Evolutionary conservation across 371 early-diverging fungal genomes (phyloP).

Genomic region (Apophysomyces ossiformis): DNA sequence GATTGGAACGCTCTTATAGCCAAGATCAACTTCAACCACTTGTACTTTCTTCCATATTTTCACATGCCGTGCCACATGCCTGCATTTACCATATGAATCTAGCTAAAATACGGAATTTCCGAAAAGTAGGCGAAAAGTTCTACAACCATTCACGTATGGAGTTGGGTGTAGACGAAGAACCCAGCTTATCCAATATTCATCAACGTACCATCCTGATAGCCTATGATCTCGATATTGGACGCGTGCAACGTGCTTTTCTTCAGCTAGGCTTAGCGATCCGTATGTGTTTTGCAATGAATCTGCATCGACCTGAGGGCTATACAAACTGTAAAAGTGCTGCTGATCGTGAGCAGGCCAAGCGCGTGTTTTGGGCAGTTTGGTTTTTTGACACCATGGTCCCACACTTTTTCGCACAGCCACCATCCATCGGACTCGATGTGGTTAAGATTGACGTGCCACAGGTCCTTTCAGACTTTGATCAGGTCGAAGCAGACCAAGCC

Average conservation of each 20-base stretch:
- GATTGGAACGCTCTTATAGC: slow-evolving; percentile 31
- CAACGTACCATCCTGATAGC: slow-evolving; percentile 35
- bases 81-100: slow-evolving; percentile 38
- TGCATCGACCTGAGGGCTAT: slow-evolving; percentile 38
- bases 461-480: slow-evolving; percentile 25
- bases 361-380: slow-evolving; percentile 46
- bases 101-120: slow-evolving; percentile 30
- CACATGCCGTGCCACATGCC: slow-evolving; percentile 34
- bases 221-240: slow-evolving; percentile 41
- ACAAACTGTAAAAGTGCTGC: slow-evolving; percentile 19
- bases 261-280: slow-evolving; percentile 42
- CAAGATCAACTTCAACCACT: slow-evolving; percentile 28
- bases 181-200: slow-evolving; percentile 36
- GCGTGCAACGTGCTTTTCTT: slow-evolving; percentile 34
- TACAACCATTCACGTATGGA: slow-evolving; percentile 34
- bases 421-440: slow-evolving; percentile 23
- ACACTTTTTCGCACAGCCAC: slow-evolving; percentile 17
- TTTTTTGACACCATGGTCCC: slow-evolving; percentile 41
- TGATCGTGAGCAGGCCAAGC: slow-evolving; percentile 36
- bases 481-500: slow-evolving; percentile 30
- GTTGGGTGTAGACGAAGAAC: slow-evolving; percentile 29
- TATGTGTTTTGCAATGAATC: slow-evolving; percentile 38
- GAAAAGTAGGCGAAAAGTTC: slow-evolving; percentile 30
- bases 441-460: slow-evolving; percentile 26
- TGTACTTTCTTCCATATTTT: slow-evolving; percentile 32